These are phyloP conservation scores for Paraleonurus japonicus DNA, from an alignment of 257 asterid genomes.

Conservation along the genomic window DNA sequence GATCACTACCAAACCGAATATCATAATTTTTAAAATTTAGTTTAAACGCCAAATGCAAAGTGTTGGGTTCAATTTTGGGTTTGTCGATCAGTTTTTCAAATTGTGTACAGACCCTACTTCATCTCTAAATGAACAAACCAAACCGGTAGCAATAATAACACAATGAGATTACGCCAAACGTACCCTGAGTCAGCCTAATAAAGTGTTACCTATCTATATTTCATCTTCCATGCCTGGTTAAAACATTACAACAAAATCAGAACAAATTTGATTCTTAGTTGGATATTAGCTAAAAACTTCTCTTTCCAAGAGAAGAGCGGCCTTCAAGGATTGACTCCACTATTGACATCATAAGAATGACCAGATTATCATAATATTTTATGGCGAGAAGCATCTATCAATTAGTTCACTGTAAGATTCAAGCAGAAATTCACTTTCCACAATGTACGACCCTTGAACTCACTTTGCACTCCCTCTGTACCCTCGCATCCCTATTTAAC, in stretches of 20 bases:
- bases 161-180: not conserved
- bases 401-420: not conserved
- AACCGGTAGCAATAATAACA: not conserved
- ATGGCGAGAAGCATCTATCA: not conserved
- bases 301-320: not conserved
- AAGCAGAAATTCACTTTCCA: not conserved
- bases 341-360: not conserved
- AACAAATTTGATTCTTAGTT: not conserved
- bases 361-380: not conserved
- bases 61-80: not conserved
- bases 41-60: not conserved
- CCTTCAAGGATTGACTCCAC: not conserved
- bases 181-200: not conserved
- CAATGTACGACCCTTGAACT: not conserved
- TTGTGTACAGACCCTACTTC: not conserved
- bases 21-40: not conserved
- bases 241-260: not conserved
- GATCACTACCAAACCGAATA: not conserved
- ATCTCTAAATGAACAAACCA: not conserved
- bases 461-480: not conserved
- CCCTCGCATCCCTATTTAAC: not conserved
- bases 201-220: not conserved
- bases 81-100: not conserved
- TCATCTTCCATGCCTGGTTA: not conserved
- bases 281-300: not conserved